Conservation (phyloP, 306 rosid species). For the Trifolium repens region DNA sequence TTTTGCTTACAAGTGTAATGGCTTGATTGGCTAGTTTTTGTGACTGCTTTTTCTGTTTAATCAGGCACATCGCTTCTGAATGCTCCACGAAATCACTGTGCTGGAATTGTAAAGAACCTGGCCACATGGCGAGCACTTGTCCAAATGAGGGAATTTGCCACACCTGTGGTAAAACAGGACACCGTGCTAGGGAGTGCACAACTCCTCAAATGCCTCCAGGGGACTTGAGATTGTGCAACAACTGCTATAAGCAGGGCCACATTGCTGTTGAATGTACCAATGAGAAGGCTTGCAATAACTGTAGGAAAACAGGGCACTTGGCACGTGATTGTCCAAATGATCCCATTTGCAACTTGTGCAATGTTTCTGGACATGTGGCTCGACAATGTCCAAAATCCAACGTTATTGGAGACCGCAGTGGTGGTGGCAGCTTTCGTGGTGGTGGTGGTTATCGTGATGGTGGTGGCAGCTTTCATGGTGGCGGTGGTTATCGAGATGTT, state of each 20-base stretch:
- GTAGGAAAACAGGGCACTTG: constrained; percentile 93
- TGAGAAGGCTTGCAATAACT: constrained; percentile 96
- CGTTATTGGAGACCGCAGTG: constrained; percentile 58
- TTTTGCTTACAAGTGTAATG: constrained; percentile 15
- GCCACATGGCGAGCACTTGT: constrained; percentile 93
- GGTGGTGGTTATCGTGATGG: constrained; percentile 27
- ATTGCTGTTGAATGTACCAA: constrained; percentile 95
- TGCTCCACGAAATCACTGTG: constrained; percentile 91
- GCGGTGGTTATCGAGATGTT: constrained; percentile 65
- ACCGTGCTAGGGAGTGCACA: constrained; percentile 91
- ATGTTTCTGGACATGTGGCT: constrained; percentile 93
- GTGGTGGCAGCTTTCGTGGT: constrained; percentile 48
- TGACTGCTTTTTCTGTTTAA: constrained; percentile 30
- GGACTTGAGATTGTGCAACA: constrained; percentile 92
- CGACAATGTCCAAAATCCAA: constrained; percentile 84
- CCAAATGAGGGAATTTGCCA: constrained; percentile 97
- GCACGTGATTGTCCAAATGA: constrained; percentile 96
- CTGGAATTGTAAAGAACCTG: constrained; percentile 98
- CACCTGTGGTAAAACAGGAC: constrained; percentile 95
- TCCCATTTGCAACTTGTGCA: constrained; percentile 92
- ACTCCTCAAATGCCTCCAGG: constrained; percentile 87
- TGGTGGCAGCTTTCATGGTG: constrained; percentile 45
- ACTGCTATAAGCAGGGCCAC: constrained; percentile 98
- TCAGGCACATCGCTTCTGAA: constrained; percentile 95
- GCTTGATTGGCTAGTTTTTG: constrained; percentile 10